These are phyloP conservation scores for Ophiostoma fasciatum DNA, from an alignment of 2,329 filamentous ascomycete genomes.

Conservation along the genomic window DNA sequence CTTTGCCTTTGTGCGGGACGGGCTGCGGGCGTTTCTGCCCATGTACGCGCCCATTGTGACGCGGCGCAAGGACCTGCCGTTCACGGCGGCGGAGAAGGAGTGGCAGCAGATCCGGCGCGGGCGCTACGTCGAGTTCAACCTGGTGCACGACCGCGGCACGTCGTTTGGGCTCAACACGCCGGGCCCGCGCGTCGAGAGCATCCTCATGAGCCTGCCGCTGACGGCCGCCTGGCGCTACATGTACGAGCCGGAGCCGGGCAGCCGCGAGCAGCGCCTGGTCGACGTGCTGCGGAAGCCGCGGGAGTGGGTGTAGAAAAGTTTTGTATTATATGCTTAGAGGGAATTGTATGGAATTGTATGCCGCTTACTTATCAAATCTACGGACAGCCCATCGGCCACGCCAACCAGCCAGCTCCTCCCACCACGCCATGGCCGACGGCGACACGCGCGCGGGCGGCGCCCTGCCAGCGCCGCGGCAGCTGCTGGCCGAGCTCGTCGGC, in stretches of 20 bases:
- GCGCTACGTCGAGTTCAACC: slow-evolving; percentile 97
- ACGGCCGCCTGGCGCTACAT: slow-evolving; percentile 95
- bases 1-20: not conserved
- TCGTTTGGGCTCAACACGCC: slow-evolving; percentile 89
- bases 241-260: slow-evolving; percentile 66
- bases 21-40: not conserved
- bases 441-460: too few relatives aligned
- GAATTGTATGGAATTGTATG: too few relatives aligned
- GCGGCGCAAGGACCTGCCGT: slow-evolving; percentile 83
- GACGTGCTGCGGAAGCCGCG: slow-evolving; percentile 52
- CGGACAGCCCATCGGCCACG: too few relatives aligned
- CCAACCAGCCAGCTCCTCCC: too few relatives aligned
- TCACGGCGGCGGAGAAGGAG: slow-evolving; percentile 69
- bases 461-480: slow-evolving; percentile 24
- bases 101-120: slow-evolving; percentile 94
- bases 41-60: slow-evolving; percentile 46
- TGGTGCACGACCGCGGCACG: slow-evolving; percentile 91
- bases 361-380: too few relatives aligned
- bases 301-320: slow-evolving; percentile 42
- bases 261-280: slow-evolving; percentile 65
- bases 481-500: slow-evolving; percentile 35
- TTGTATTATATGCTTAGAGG: not conserved
- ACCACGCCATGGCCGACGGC: too few relatives aligned
- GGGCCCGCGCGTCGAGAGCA: slow-evolving; percentile 84
- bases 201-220: slow-evolving; percentile 88